Evolutionary conservation across 2,329 filamentous ascomycete genomes (phyloP).

Genomic region (Exutisphaerella laricina): DNA sequence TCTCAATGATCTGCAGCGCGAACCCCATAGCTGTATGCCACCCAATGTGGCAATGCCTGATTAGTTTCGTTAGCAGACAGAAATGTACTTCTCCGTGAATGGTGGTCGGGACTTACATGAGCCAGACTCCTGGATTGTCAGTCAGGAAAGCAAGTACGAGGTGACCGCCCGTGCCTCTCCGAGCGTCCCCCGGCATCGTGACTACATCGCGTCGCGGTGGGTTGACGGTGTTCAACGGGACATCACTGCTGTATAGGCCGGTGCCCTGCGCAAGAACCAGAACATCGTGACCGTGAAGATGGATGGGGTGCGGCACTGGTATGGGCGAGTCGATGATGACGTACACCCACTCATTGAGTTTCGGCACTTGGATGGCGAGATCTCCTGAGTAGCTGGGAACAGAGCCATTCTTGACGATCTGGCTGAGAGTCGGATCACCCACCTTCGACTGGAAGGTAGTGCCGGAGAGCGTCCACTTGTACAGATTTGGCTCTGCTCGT

Average conservation of each 20-base stretch:
- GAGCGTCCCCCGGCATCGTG: conserved; percentile 28
- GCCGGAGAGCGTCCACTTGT: conserved; percentile 36
- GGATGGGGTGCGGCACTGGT: conserved; percentile 36
- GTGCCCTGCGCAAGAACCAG: conserved; percentile 36
- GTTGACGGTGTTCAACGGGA: conserved; percentile 29
- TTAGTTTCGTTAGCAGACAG: background rate
- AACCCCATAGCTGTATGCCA: conserved; percentile 27
- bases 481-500: conserved; percentile 4
- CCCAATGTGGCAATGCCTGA: conserved; percentile 26
- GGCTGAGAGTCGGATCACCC: conserved; percentile 35
- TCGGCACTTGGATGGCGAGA: conserved; percentile 30
- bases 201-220: conserved; percentile 31
- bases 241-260: conserved; percentile 31
- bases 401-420: conserved; percentile 30
- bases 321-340: conserved; percentile 34
- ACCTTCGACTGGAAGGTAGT: conserved; percentile 37
- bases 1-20: conserved; percentile 23
- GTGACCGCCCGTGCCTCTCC: conserved; percentile 27
- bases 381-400: conserved; percentile 31
- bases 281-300: conserved; percentile 44
- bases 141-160: conserved; percentile 30
- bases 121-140: conserved; percentile 32
- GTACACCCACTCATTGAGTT: conserved; percentile 22
- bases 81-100: background rate
- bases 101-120: background rate